These are phyloP conservation scores for Amaranthus cruentus DNA, from an alignment of 148 eudicot genomes.

Conservation along the genomic window DNA sequence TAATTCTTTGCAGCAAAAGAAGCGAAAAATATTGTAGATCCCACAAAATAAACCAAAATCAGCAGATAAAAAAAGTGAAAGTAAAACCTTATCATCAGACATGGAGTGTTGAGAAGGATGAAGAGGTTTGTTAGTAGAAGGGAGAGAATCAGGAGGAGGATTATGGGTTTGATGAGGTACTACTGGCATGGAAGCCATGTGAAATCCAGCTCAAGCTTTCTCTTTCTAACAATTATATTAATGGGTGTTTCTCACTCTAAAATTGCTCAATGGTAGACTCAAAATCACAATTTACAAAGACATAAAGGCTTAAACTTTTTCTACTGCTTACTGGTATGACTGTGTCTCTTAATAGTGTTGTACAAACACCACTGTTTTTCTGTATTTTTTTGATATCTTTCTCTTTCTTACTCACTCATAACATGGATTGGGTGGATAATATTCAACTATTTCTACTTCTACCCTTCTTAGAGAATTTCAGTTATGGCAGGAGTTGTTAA, in stretches of 20 bases:
- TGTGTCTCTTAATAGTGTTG: no score
- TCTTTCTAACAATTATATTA: no score
- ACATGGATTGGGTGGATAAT: no score
- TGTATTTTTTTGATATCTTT: no score
- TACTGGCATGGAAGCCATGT: constrained; percentile 13
- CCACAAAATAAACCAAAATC: not conserved
- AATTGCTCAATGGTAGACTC: not conserved
- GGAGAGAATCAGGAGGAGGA: constrained; percentile 15
- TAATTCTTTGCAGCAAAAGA: not conserved
- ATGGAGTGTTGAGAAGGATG: constrained; percentile 5
- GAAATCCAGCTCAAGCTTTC: constrained; percentile 7
- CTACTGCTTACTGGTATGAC: no score
- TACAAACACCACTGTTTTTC: no score
- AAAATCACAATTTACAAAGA: not conserved
- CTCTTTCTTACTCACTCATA: no score
- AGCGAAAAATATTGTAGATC: not conserved
- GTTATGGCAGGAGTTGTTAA: no score
- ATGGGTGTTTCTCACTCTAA: not conserved
- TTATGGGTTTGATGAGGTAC: not conserved
- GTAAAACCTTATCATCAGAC: constrained; percentile 45
- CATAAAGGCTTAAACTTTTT: no score
- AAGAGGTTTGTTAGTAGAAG: not conserved
- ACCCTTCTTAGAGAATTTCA: no score
- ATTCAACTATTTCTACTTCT: no score
- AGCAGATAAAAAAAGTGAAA: not conserved